Conservation (phyloP, 2,329 filamentous ascomycete species). For the Chrysosphaeria jannelii region DNA sequence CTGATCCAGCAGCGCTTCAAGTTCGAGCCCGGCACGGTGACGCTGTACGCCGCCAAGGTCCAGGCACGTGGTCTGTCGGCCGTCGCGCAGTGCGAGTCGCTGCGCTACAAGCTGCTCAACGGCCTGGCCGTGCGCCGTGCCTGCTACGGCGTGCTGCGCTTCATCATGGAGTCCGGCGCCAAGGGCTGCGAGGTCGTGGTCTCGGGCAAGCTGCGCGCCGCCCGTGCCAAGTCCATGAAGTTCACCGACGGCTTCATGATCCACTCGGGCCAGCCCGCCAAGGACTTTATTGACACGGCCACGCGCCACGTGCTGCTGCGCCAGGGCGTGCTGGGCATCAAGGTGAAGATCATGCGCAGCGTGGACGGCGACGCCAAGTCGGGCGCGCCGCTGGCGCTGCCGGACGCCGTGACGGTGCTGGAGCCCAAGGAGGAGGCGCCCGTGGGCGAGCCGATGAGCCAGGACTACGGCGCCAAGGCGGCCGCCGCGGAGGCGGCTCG, state of each 20-base stretch:
- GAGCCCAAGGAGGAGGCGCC: constrained; percentile 99
- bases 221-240: constrained; percentile 99
- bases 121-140: constrained; percentile 93
- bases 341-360: constrained; percentile 99
- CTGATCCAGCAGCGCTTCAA: constrained; percentile 99
- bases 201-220: constrained; percentile 93
- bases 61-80: constrained; percentile 99
- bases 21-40: constrained; percentile 99
- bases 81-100: constrained; percentile 98
- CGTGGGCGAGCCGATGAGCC: constrained; percentile 79
- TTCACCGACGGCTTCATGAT: constrained; percentile 99
- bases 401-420: constrained; percentile 96
- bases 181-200: constrained; percentile 99
- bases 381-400: constrained; percentile 86
- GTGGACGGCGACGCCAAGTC: constrained; percentile 98
- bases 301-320: constrained; percentile 98
- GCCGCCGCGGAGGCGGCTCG: constrained; percentile 28
- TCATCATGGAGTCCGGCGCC: constrained; percentile 99
- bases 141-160: constrained; percentile 98
- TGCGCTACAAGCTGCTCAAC: constrained; percentile 99
- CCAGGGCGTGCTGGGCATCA: constrained; percentile 99
- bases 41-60: constrained; percentile 98
- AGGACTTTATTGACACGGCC: constrained; percentile 97
- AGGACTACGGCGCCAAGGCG: constrained; percentile 95
- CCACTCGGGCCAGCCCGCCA: constrained; percentile 97